Conservation (phyloP, 257 asterid genomes). For the Solanum virginianum region DNA sequence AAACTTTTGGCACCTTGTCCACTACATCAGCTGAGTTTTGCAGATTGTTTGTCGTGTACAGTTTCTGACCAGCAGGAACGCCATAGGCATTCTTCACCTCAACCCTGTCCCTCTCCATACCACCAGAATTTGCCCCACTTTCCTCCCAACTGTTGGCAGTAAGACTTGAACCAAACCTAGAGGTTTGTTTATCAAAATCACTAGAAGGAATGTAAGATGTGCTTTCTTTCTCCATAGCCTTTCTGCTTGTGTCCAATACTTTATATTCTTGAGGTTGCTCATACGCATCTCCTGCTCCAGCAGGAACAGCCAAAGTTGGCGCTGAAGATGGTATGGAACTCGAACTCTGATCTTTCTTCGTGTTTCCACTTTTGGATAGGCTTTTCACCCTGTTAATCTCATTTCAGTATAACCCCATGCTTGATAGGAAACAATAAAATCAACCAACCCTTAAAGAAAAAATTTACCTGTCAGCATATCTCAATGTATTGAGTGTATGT, state of each 20-base stretch:
- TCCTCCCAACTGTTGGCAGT: conserved; percentile 45
- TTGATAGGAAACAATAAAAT: background rate
- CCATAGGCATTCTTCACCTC: conserved; percentile 32
- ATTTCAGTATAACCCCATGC: background rate
- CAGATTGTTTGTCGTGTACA: background rate
- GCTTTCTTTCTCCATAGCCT: conserved; percentile 47
- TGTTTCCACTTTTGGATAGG: conserved; percentile 84
- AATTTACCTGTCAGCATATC: conserved; percentile 94
- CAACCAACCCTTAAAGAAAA: background rate
- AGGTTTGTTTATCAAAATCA: conserved; percentile 41
- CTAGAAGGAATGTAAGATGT: conserved; percentile 32
- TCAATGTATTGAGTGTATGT: conserved; percentile 93
- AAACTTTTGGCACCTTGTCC: conserved; percentile 66
- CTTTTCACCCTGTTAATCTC: conserved; percentile 75
- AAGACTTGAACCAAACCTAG: conserved; percentile 34
- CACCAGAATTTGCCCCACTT: conserved; percentile 24
- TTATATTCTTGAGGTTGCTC: conserved; percentile 54
- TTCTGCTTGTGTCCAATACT: conserved; percentile 40
- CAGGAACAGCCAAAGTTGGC: conserved; percentile 31
- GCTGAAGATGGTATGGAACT: conserved; percentile 46
- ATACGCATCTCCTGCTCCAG: conserved; percentile 42
- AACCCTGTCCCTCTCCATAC: conserved; percentile 34
- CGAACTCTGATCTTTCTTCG: conserved; percentile 63
- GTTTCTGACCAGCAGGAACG: conserved; percentile 25
- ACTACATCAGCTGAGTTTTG: conserved; percentile 21